Conservation (phyloP, 257 asterid genomes). For the Penstemon eatonii region DNA sequence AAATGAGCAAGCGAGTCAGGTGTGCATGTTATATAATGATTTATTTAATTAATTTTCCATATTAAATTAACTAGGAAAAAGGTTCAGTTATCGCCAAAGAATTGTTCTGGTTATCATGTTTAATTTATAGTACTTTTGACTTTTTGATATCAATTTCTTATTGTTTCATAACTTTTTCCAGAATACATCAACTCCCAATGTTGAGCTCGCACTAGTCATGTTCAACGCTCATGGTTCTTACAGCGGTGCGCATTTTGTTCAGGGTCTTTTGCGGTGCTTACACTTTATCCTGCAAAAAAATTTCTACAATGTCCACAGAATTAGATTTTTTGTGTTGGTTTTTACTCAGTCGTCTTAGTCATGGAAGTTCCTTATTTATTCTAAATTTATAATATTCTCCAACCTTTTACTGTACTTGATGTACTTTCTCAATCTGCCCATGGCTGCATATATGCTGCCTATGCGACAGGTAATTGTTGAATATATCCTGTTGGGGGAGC, state of each 20-base stretch:
- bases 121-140: constrained; percentile 1
- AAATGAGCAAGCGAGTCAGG: constrained; percentile 63
- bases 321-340: constrained; percentile 6
- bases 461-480: background rate
- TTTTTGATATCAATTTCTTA: background rate
- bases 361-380: constrained; percentile 16
- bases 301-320: background rate
- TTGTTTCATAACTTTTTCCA: constrained; percentile 36
- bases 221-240: constrained; percentile 65
- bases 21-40: constrained; percentile 28
- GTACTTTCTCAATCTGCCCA: background rate
- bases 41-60: constrained; percentile 1
- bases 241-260: constrained; percentile 52
- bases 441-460: background rate
- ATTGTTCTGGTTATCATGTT: constrained; percentile 13
- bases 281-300: background rate
- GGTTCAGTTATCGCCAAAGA: constrained; percentile 7
- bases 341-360: background rate
- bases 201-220: constrained; percentile 62
- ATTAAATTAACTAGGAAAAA: background rate
- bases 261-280: background rate
- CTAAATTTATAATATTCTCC: background rate
- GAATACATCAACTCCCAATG: constrained; percentile 56
- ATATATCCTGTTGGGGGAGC: background rate
- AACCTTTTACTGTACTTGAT: background rate